These are phyloP conservation scores for Cyberlindnera xylosilytica DNA, from an alignment of 805 yeast genomes.

Conservation along the genomic window DNA sequence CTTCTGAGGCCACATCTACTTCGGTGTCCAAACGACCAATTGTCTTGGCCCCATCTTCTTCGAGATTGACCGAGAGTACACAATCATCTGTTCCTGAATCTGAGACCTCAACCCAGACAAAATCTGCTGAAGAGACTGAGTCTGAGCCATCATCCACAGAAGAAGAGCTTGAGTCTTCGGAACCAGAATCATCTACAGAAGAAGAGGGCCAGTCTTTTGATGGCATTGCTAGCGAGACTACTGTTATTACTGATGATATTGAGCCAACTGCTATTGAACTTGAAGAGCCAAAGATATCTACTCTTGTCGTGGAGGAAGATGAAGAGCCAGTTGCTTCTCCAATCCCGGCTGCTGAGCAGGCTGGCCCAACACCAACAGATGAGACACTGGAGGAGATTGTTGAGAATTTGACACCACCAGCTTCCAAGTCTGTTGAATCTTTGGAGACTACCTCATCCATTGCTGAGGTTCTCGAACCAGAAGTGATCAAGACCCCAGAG, in stretches of 20 bases:
- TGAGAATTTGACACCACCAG: conserved; percentile 1
- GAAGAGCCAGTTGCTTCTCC: background rate
- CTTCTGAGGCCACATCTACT: background rate
- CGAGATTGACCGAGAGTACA: background rate
- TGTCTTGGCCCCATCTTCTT: background rate
- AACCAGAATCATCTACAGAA: background rate
- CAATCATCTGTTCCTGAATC: background rate
- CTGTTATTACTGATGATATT: background rate
- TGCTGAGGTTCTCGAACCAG: background rate
- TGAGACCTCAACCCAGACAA: background rate
- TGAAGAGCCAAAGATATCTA: too few relatives aligned
- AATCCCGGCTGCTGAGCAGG: background rate
- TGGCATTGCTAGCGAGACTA: conserved; percentile 1
- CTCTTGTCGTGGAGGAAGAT: too few relatives aligned
- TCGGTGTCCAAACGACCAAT: too few relatives aligned
- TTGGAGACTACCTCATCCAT: background rate
- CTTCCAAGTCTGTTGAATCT: conserved; percentile 1
- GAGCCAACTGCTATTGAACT: background rate
- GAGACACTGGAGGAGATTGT: conserved; percentile 4
- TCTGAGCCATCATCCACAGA: background rate
- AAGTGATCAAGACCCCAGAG: background rate
- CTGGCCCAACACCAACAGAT: conserved; percentile 3
- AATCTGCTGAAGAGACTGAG: background rate
- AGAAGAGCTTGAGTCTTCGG: background rate
- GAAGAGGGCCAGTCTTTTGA: background rate